Base-by-base conservation (phyloP, 495 filamentous ascomycete species). In the Cercophora newfieldiana region DNA sequence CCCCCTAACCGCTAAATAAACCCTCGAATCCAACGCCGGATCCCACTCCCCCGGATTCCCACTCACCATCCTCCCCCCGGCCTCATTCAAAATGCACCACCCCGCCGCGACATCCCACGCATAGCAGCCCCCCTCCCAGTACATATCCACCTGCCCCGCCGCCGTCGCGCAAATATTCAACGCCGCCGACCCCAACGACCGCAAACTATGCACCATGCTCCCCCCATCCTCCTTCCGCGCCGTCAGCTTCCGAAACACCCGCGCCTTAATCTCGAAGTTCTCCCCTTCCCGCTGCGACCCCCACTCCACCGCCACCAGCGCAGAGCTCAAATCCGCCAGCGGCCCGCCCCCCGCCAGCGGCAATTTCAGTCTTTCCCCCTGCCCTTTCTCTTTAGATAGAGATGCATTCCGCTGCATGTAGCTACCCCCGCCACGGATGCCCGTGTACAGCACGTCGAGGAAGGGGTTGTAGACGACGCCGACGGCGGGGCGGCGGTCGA, bases 121-220 rank as follows among this genome's bases (percentile, higher is more conserved):
- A 90, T 92, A 97, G 74, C 91, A 94, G 7, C 94, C 94, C 16
- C 91, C 92, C 72, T 97, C 94, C 94, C 94, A 97, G 69, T 96
- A 97, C 30, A 88, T 60, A 78, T 97, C 94, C 30, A 95, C 67
- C 69, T 87, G 85, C 0, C 94, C 94, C 1, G 85, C 83, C 18
- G 94, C 94, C 49, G 93, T 89, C n/a, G 82, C 84, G 63, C 91
- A 95, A 18, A 96, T 72, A 71, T 97, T 97, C 71, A 97, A 77
- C 29, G 93, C 94, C 12, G 94, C 94, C 53, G 84, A 89, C 1
- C 94, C 94, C 69, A 94, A 70, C 71, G 82, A 88, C 25, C 94
- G 79, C 49, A 97, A 74, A 2, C 85, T 85, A 66, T 95, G 92
- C 47, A 95, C 91, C 93, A 97, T 97, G 21, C 84, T 85, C 0